phyloP scores from a whole-genome alignment of 345 rosid species.

The Linum usitatissimum region DNA sequence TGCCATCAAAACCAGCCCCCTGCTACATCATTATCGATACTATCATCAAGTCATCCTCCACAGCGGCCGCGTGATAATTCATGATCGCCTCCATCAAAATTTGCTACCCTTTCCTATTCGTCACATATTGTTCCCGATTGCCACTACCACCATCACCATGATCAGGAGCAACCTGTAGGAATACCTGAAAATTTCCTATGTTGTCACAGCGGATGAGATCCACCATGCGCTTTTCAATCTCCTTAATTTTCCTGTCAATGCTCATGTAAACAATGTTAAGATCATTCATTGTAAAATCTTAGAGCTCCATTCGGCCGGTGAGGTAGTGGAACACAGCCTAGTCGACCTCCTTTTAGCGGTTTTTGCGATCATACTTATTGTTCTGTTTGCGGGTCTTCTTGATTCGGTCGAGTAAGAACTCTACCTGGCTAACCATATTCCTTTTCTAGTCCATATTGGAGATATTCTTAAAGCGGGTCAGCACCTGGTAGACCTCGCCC shows the following conservation, averaged over 20 bases:
- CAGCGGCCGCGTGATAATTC: too few relatives aligned
- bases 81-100: too few relatives aligned
- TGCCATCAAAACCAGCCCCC: too few relatives aligned
- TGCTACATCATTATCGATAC: too few relatives aligned
- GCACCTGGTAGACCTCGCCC: constrained; percentile 1
- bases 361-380: not conserved
- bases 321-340: not conserved
- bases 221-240: not conserved
- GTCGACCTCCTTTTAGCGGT: not conserved
- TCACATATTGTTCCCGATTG: too few relatives aligned
- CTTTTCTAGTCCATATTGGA: constrained; percentile 37
- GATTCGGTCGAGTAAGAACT: constrained; percentile 27
- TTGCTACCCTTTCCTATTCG: too few relatives aligned
- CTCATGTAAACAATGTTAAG: not conserved
- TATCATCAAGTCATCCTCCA: too few relatives aligned
- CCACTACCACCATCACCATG: too few relatives aligned
- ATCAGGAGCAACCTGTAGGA: too few relatives aligned
- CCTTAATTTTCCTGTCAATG: not conserved
- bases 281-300: not conserved
- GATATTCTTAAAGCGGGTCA: constrained; percentile 16
- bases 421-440: constrained; percentile 37
- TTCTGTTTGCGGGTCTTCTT: constrained; percentile 13
- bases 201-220: not conserved
- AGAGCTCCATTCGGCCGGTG: not conserved
- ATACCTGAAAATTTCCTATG: too few relatives aligned